Evolutionary conservation across 108 stramenopile genomes (phyloP).

Genomic region (Tribonema minus): DNA sequence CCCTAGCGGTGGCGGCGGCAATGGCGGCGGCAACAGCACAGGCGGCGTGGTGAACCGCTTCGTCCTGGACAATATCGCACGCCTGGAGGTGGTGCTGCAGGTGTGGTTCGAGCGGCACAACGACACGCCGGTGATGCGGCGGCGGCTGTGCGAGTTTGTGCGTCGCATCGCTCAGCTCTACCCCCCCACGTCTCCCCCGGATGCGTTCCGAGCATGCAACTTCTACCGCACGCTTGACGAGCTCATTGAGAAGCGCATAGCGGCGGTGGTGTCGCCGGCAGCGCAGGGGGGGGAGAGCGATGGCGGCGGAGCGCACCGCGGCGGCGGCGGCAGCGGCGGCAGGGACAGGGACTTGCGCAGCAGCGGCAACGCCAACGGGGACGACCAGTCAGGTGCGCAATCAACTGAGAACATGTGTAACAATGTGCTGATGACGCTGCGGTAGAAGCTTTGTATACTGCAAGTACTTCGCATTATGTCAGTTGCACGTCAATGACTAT

Average conservation of each 20-base stretch:
- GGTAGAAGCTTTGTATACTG: too few species aligned
- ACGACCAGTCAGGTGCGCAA: too few species aligned
- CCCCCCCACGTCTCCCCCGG: not conserved
- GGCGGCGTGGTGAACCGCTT: too few species aligned
- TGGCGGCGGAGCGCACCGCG: not conserved
- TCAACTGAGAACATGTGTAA: too few species aligned
- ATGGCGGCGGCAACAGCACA: too few species aligned
- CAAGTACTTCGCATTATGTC: too few species aligned
- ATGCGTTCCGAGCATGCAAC: slow-evolving; percentile 3
- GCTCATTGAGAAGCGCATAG: slow-evolving; percentile 11
- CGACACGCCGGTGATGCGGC: not conserved
- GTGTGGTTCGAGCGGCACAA: too few species aligned
- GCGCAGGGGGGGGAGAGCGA: not conserved
- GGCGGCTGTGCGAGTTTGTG: not conserved
- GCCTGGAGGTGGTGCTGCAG: not conserved
- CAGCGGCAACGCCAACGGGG: not conserved
- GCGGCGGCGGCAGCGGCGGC: slow-evolving; percentile 1
- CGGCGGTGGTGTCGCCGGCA: slow-evolving; percentile 3
- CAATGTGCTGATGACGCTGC: too few species aligned
- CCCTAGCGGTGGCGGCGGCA: not conserved
- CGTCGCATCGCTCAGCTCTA: slow-evolving; percentile 9
- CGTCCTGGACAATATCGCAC: too few species aligned
- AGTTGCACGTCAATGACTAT: too few species aligned
- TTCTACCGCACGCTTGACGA: slow-evolving; percentile 12
- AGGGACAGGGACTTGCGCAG: not conserved